Percentiles rank a stretch among this genome's conserved stretches.
Conservation (phyloP, 2,329 filamentous ascomycete genomes). For the Nannizziopsis barbatae region DNA sequence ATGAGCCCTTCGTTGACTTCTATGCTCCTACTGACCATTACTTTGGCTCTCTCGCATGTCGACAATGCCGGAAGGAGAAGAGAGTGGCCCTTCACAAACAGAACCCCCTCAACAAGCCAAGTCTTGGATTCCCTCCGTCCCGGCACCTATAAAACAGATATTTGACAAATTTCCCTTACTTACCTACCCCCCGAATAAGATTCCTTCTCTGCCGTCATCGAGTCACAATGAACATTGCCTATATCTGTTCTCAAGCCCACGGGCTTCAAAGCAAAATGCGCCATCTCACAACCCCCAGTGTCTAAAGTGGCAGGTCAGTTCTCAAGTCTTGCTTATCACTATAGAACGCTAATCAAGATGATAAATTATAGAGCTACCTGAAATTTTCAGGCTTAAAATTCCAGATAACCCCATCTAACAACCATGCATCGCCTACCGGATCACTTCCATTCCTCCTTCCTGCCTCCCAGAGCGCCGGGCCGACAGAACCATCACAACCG, state of each 20-base stretch:
- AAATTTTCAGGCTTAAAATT: slow-evolving; percentile 63
- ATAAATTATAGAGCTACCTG: slow-evolving; percentile 57
- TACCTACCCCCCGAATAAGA: slow-evolving; percentile 61
- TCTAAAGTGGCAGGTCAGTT: slow-evolving; percentile 83
- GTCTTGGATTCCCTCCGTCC: slow-evolving; percentile 37
- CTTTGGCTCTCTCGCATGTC: not conserved
- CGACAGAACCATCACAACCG: slow-evolving; percentile 33
- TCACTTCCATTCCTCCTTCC: slow-evolving; percentile 79
- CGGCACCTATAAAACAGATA: slow-evolving; percentile 63
- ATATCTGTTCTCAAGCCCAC: slow-evolving; percentile 62
- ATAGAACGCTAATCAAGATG: not conserved
- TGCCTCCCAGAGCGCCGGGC: slow-evolving; percentile 19
- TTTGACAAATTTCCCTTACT: slow-evolving; percentile 76
- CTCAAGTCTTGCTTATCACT: not conserved
- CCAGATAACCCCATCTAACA: slow-evolving; percentile 60
- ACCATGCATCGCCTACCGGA: slow-evolving; percentile 84
- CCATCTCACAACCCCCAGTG: slow-evolving; percentile 88
- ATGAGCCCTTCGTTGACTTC: too few relatives aligned
- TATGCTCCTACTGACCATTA: not conserved
- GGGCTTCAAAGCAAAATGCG: slow-evolving; percentile 48
- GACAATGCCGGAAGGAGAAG: slow-evolving; percentile 20
- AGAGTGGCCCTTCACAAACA: slow-evolving; percentile 4
- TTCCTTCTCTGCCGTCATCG: slow-evolving; percentile 52
- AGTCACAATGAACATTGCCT: slow-evolving; percentile 46
- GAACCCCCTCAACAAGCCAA: slow-evolving; percentile 15